Percentiles rank a stretch among this genome's conserved stretches.
These are phyloP conservation scores for Russula brevipes DNA, from an alignment of 768 basidiomycete species.

Conservation along the genomic window DNA sequence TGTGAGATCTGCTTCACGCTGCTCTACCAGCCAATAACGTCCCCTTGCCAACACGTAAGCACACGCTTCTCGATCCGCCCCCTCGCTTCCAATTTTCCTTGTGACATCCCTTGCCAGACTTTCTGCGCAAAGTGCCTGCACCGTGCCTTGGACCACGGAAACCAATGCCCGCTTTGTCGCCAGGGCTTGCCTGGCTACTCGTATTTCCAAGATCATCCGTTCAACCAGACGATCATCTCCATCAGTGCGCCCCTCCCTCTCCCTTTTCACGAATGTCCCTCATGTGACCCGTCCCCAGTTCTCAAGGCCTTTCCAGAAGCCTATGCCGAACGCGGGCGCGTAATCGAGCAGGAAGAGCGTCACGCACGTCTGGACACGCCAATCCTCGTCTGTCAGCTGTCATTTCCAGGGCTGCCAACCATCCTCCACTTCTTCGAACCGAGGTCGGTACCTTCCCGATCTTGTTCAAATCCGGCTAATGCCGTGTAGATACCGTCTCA, in stretches of 20 bases:
- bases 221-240: constrained; percentile 65
- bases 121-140: constrained; percentile 89
- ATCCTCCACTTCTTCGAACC: constrained; percentile 93
- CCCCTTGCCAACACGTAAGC: constrained; percentile 90
- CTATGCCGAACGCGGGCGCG: constrained; percentile 58
- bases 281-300: constrained; percentile 37
- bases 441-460: constrained; percentile 36
- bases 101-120: constrained; percentile 48
- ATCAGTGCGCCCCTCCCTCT: constrained; percentile 45
- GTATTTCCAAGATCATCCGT: constrained; percentile 76
- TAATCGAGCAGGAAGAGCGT: constrained; percentile 71
- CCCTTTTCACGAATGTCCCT: constrained; percentile 1
- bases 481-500: constrained; percentile 69
- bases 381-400: constrained; percentile 84
- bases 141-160: constrained; percentile 82
- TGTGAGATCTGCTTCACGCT: constrained; percentile 91
- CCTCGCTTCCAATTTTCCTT: constrained; percentile 12
- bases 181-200: constrained; percentile 65
- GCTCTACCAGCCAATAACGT: constrained; percentile 81
- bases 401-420: constrained; percentile 89
- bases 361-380: constrained; percentile 80
- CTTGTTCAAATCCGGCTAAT: neutral
- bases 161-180: constrained; percentile 82
- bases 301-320: constrained; percentile 60
- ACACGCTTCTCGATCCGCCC: constrained; percentile 2